A percentile compares a stretch with the other conserved stretches of the same genome.
These are phyloP conservation scores for Vigna nakashimae DNA, from an alignment of 306 rosid species.

Conservation along the genomic window DNA sequence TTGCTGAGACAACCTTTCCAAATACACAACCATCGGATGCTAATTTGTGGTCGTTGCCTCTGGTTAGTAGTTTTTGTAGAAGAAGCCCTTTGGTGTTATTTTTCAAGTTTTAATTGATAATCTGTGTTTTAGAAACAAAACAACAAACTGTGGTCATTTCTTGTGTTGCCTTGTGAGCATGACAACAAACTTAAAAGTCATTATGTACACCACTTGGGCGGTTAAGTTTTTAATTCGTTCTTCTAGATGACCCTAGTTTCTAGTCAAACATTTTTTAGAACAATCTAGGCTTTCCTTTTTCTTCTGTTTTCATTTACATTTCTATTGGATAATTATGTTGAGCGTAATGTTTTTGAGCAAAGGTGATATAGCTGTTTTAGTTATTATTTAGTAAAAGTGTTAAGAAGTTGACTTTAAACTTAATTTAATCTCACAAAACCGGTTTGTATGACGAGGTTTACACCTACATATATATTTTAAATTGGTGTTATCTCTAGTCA, in stretches of 20 bases:
- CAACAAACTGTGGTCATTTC: conserved; percentile 3
- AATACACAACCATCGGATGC: conserved; percentile 34
- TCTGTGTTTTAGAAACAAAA: not conserved
- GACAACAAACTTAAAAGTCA: conserved; percentile 11
- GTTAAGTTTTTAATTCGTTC: conserved; percentile 30
- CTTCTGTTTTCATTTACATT: not conserved
- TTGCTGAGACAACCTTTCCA: conserved; percentile 39
- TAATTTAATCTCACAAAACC: too few species aligned
- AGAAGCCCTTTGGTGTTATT: conserved; percentile 22
- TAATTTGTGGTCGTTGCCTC: conserved; percentile 33
- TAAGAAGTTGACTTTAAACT: too few species aligned
- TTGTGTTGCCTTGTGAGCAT: conserved; percentile 13
- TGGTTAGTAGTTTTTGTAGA: conserved; percentile 44
- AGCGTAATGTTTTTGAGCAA: conserved; percentile 1
- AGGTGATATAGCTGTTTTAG: not conserved
- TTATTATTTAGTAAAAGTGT: not conserved
- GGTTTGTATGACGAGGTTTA: too few species aligned
- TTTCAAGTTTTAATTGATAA: conserved; percentile 33
- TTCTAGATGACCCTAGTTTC: conserved; percentile 6
- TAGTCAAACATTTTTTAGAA: conserved; percentile 10
- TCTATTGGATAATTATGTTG: not conserved
- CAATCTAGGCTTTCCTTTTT: conserved; percentile 2
- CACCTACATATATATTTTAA: too few species aligned
- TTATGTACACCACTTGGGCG: conserved; percentile 15
- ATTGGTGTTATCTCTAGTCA: too few species aligned